Evolutionary conservation across 2,329 filamentous ascomycete genomes (phyloP).

Genomic region (Aspergillus pseudoglaucus): DNA sequence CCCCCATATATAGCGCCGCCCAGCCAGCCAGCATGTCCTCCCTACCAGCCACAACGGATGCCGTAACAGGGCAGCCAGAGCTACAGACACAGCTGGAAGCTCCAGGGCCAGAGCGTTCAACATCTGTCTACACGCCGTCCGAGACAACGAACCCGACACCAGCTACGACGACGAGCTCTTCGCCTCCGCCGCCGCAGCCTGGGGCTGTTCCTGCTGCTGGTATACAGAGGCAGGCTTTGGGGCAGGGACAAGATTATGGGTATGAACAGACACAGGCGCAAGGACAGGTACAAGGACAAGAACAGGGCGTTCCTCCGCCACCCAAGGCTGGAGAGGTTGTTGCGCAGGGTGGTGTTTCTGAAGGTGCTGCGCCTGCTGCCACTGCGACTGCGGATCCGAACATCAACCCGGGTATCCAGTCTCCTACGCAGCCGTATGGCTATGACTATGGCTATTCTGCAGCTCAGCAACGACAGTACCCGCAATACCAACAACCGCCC

Average conservation of each 20-base stretch:
- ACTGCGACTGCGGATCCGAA: neutral
- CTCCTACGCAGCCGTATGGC: slow-evolving; percentile 16
- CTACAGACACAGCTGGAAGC: neutral
- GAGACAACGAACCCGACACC: slow-evolving; percentile 20
- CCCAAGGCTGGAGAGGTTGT: slow-evolving; percentile 14
- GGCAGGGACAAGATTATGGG: neutral
- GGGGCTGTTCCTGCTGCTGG: slow-evolving; percentile 18
- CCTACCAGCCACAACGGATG: neutral
- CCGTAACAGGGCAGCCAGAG: neutral
- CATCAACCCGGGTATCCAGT: neutral
- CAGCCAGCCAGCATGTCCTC: neutral
- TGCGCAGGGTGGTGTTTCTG: neutral
- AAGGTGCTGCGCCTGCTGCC: neutral
- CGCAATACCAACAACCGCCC: slow-evolving; percentile 1
- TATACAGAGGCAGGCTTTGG: no score
- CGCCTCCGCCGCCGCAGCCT: slow-evolving; percentile 37
- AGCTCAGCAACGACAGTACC: neutral
- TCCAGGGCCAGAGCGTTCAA: neutral
- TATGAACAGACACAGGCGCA: neutral
- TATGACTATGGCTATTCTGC: slow-evolving; percentile 1
- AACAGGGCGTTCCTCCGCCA: slow-evolving; percentile 15
- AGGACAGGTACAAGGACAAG: slow-evolving; percentile 3
- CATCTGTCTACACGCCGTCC: slow-evolving; percentile 14
- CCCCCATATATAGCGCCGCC: slow-evolving; percentile 20
- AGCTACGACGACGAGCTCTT: slow-evolving; percentile 16